Evolutionary conservation across 73 alveolate genomes (phyloP), one percentile per base, ranked within the genome.

Genomic region (Strombidium stylifer): DNA sequence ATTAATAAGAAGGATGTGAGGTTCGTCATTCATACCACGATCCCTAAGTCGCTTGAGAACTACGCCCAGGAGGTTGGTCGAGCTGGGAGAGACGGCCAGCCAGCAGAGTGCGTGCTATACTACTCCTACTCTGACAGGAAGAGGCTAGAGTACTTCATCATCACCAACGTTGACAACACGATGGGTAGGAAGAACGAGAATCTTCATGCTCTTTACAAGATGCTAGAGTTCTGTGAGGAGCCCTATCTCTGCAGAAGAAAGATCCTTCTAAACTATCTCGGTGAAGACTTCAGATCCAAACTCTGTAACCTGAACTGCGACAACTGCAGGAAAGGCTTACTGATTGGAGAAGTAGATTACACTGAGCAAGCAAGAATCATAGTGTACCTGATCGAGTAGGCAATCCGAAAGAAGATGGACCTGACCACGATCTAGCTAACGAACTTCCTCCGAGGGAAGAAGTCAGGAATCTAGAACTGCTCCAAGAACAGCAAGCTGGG

Each of bases 1-100:
- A 97, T 97, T n/a, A 96, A 96, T 79, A 97, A 97, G 83, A 75
- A 81, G 53, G 99, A 97, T 78, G 99, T 95, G 52, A 82, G 99
- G 62, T 97, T 94, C 75, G 97, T 97, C 10, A 97, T 97, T 31
- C 99, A 97, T 67, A 80, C 75, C 77, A 88, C 97, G 28, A 75
- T 97, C 50, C 98, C 99, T 0, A 89, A 90, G 49, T 80, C 96
- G 27, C 84, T 96, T 25, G 99, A 96, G 75, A 64, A 82, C 28
- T 94, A 79, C 40, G 81, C 71, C 11, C 96, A 94, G 76, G 99
- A 94, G 67, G 82, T 94, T 18, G 99, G 99, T n/a, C 65, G 99
- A 20, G 98, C 98, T 7, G 99, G 99, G 18, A 71, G 99, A 73
- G 99, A 94, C 62, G 94, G 95, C 18, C 67, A 75, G 30, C 86